These are phyloP conservation scores for Sphenostylis stenocarpa DNA, from an alignment of 306 rosid species.

Conservation along the genomic window DNA sequence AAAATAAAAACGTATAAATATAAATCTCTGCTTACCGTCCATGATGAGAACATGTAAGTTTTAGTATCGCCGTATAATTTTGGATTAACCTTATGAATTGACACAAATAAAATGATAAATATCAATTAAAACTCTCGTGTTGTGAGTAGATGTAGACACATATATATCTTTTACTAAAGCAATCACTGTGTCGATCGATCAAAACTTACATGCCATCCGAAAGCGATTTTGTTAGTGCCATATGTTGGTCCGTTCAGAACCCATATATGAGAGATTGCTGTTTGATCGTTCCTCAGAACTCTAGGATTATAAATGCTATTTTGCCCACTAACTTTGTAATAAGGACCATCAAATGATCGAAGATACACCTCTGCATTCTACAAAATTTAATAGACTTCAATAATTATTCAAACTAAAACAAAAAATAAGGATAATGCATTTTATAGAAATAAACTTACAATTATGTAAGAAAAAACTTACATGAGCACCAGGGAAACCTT, in stretches of 20 bases:
- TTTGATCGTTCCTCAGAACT: background rate
- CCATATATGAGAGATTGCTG: background rate
- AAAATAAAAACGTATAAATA: background rate
- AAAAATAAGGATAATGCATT: too few species aligned
- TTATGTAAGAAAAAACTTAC: background rate
- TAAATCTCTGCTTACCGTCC: constrained; percentile 14
- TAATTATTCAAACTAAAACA: background rate
- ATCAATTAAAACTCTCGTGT: too few species aligned
- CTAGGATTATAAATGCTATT: background rate
- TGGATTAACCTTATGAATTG: background rate
- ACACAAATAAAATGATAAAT: background rate
- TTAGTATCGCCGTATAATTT: background rate
- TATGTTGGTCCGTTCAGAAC: background rate
- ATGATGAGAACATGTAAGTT: background rate
- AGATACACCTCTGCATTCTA: background rate
- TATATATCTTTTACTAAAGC: too few species aligned
- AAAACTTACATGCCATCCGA: constrained; percentile 29
- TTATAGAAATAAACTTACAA: background rate
- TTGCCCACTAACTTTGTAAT: background rate
- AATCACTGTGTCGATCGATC: background rate
- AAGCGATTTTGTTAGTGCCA: background rate
- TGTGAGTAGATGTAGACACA: too few species aligned
- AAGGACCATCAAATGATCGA: fast-evolving
- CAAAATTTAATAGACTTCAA: background rate
- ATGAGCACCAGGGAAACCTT: background rate